Base-by-base conservation (phyloP, 2,329 filamentous ascomycete genomes). In the Ceratocystis papillata region DNA sequence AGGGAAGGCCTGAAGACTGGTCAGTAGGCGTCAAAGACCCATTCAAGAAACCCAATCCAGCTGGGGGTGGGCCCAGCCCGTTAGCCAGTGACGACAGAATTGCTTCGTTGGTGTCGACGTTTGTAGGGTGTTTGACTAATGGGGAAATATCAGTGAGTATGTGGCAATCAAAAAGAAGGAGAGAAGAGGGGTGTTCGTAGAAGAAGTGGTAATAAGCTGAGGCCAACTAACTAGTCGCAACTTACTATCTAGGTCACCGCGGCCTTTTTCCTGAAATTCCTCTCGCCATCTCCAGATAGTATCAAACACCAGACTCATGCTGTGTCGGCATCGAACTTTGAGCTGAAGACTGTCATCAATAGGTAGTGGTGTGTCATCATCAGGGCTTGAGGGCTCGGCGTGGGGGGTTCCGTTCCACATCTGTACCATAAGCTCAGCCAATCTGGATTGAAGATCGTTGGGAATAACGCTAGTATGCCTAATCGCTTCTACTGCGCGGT, bases 231-330 rank as follows among this genome's bases (percentile, higher is more conserved):
- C 37, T 41, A 41, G 37, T 41, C 37, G 37, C 17, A 64, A 77
- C 83, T 79, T 80, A 90, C 87, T 81, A 77, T 90, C 87, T 65
- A 90, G 80, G 69, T 80, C 81, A 67, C 86, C 87, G 72, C 86
- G 82, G 62, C 86, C 88, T 73, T 85, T 81, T 62, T 87, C 83
- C 74, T 89, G 86, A 71, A 84, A 90, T 73, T 92, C 88, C 73
- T 90, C 87, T 70, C 89, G 83, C 89, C 89, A 94, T 69, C 89
- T 82, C 89, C 89, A 93, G 63, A 91, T 88, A 12, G 87, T 89
- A 75, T 94, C 89, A 72, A 89, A 93, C 1, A 94, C 85, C 15
- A 92, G 81, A 73, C 87, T 91, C 85, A 93, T 90, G 74, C 88
- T 92, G 79, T 90, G 89, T 28, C 89, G 81, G 71, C 88, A 91